Evolutionary conservation across 2,329 filamentous ascomycete species (phyloP).

Genomic region (Cephalotrichum gorgonifer): DNA sequence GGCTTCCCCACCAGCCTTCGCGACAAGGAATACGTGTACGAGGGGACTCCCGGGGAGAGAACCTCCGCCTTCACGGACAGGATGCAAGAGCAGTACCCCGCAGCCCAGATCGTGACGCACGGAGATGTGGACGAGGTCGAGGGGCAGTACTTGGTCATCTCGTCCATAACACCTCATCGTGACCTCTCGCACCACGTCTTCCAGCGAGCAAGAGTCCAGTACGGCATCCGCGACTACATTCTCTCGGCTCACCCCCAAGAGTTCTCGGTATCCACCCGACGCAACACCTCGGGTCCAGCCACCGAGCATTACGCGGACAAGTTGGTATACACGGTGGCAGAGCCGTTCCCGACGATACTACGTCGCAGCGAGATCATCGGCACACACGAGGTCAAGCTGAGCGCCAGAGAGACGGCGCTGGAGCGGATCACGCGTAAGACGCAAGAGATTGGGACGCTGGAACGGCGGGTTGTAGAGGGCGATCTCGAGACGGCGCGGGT

Average conservation of each 20-base stretch:
- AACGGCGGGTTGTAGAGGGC: conserved; percentile 62
- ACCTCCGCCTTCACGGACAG: conserved; percentile 77
- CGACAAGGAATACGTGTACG: conserved; percentile 89
- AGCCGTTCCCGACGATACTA: conserved; percentile 84
- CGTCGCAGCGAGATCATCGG: conserved; percentile 76
- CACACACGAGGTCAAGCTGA: conserved; percentile 54
- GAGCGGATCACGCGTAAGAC: conserved; percentile 89
- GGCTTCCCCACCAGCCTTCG: conserved; percentile 73
- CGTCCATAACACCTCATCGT: conserved; percentile 69
- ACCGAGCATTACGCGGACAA: conserved; percentile 75
- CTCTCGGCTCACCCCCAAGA: conserved; percentile 65
- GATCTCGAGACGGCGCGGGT: conserved; percentile 59
- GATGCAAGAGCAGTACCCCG: conserved; percentile 82
- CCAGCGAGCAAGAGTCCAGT: conserved; percentile 75
- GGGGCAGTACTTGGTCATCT: conserved; percentile 82
- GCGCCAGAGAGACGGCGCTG: conserved; percentile 75
- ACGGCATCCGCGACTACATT: conserved; percentile 77
- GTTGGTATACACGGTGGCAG: conserved; percentile 69
- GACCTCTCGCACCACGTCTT: conserved; percentile 76
- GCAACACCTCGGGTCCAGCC: conserved; percentile 58
- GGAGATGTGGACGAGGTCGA: conserved; percentile 69
- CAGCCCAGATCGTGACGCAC: conserved; percentile 67
- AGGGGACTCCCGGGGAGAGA: conserved; percentile 68
- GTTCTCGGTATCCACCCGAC: conserved; percentile 68
- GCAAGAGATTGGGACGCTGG: conserved; percentile 66